These are phyloP conservation scores for Umbilicus rupestris DNA, from an alignment of 164 flowering plant genomes.

Conservation along the genomic window DNA sequence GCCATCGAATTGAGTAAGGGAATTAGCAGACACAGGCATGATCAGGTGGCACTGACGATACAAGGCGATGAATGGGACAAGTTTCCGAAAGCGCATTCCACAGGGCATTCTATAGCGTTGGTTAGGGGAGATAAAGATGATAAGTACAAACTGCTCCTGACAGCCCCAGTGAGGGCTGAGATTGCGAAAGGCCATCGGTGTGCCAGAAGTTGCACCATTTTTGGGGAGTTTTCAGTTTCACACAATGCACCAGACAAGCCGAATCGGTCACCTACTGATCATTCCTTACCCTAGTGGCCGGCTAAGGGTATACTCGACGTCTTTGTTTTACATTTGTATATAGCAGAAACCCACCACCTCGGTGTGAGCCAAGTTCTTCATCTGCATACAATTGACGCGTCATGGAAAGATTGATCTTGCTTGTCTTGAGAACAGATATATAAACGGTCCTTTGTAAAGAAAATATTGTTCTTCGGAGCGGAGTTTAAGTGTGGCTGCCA, in stretches of 20 bases:
- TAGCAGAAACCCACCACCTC: not conserved
- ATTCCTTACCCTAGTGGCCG: conserved; percentile 1
- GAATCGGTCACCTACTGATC: not conserved
- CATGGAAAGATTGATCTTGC: not conserved
- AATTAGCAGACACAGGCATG: not conserved
- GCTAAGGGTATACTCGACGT: not conserved
- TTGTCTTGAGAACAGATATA: not conserved
- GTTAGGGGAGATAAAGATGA: conserved; percentile 20
- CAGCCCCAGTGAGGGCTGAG: conserved; percentile 15
- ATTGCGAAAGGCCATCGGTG: conserved; percentile 10
- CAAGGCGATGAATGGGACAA: not conserved
- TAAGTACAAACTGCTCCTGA: conserved; percentile 39
- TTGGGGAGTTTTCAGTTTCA: conserved; percentile 27
- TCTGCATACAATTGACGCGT: not conserved
- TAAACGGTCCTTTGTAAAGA: not conserved
- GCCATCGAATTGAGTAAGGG: no score
- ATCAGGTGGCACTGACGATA: not conserved
- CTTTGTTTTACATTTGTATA: not conserved
- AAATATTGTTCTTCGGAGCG: not conserved
- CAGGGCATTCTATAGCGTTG: conserved; percentile 53
- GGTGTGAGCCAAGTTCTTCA: not conserved
- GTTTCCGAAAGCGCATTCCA: conserved; percentile 51
- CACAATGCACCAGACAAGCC: not conserved
- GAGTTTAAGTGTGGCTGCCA: not conserved
- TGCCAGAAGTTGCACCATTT: conserved; percentile 38